A percentile compares a stretch with the other conserved stretches of the same genome.
Evolutionary conservation across 371 early-diverging fungal genomes (phyloP).

Genomic region (Rhizopus sp.): DNA sequence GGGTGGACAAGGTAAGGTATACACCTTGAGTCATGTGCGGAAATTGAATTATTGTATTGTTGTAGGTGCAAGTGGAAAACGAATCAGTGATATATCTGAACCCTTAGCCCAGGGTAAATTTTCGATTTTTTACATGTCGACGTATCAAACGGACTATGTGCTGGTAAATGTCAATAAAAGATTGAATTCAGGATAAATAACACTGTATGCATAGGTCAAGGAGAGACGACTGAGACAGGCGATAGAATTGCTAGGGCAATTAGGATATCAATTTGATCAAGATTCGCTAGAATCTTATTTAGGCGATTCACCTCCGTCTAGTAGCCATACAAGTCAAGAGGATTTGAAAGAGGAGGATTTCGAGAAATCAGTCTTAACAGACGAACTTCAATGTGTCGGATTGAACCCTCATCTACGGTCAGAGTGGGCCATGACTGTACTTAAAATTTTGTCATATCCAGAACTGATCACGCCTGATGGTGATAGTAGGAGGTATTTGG

Average conservation of each 20-base stretch:
- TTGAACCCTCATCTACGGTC: conserved; percentile 54
- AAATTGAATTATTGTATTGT: conserved; percentile 12
- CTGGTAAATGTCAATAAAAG: conserved; percentile 46
- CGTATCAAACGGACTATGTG: conserved; percentile 76
- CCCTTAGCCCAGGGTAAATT: conserved; percentile 69
- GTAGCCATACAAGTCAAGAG: neutral
- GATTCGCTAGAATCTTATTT: conserved; percentile 39
- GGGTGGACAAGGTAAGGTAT: conserved; percentile 59
- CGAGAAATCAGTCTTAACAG: conserved; percentile 43
- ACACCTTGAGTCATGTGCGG: conserved; percentile 1
- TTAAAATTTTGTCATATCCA: conserved; percentile 69
- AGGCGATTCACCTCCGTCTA: conserved; percentile 18
- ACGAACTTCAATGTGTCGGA: conserved; percentile 65
- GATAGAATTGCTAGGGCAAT: conserved; percentile 51
- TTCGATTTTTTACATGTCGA: conserved; percentile 71
- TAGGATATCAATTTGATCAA: conserved; percentile 56
- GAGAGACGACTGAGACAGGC: conserved; percentile 62
- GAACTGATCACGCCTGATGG: conserved; percentile 29
- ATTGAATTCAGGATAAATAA: neutral
- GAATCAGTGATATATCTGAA: conserved; percentile 73
- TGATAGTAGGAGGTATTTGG: conserved; percentile 25
- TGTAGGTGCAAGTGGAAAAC: conserved; percentile 66
- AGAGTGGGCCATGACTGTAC: conserved; percentile 61
- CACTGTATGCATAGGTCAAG: conserved; percentile 48
- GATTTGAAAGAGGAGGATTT: conserved; percentile 19